Base-by-base conservation (phyloP, 2,329 filamentous ascomycete genomes). In the Diaporthe sp. region DNA sequence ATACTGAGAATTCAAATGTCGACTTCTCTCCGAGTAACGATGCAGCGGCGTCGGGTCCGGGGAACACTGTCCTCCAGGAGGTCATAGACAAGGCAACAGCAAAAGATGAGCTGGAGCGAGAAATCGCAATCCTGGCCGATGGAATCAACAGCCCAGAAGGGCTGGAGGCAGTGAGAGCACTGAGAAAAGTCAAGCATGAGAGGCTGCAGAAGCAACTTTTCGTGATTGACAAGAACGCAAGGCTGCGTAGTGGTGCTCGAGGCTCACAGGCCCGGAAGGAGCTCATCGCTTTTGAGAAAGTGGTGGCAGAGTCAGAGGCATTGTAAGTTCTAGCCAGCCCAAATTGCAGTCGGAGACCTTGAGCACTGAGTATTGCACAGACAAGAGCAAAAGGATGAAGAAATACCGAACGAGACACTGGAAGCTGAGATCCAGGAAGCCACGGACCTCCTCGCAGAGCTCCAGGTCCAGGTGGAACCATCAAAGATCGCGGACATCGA, bases 201-300 rank as follows among this genome's bases (percentile, higher is more conserved):
- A 87, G 91, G 30, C 85, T 93, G 50, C 87, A 90, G 77, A 88
- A 89, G 78, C 88, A 90, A 9, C 85, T 95, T 4, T 94, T 93
- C 73, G 88, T 92, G 28, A 88, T 92, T 0, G 92, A 94, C 79
- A 94, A 95, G 77, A 92, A 95, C 80, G 94, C 94, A 10, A 87
- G 91, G 55, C 84, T 95, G 54, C 87, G 94, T 69, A 96, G 94
- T 79, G 95, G 95, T 45, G 89, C 93, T 1, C 86, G 95, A 55
- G 95, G 95, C 0, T 85, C 93, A 80, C 89, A 93, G 75, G 94
- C 94, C 0, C 87, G 94, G n/a, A 96, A 97, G 79, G 90, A 92
- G 1, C 83, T 97, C 25, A 90, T 91, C 67, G 89, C 89, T 5
- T 89, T 92, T 38, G 95, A 97, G 80, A 92, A 91, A 77, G 88